Percentiles rank a stretch among this genome's conserved stretches.
These are phyloP conservation scores for Saxophila tyrrhenica DNA, from an alignment of 495 filamentous ascomycete genomes.

Conservation along the genomic window DNA sequence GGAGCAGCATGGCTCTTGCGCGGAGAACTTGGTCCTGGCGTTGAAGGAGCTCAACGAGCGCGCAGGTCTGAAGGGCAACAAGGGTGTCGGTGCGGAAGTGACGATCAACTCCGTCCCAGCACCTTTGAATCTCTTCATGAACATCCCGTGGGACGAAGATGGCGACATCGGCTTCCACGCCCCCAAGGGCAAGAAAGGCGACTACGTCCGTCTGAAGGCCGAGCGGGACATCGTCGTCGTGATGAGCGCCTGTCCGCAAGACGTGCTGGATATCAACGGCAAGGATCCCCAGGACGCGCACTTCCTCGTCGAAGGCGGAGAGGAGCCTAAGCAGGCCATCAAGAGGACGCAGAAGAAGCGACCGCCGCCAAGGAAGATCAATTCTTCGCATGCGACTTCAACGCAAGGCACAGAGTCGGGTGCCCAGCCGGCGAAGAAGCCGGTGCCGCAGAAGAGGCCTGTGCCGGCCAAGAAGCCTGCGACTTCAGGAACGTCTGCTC, in stretches of 20 bases:
- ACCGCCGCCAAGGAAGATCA: slow-evolving; percentile 5
- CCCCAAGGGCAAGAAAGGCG: slow-evolving; percentile 26
- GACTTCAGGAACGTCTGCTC: background rate
- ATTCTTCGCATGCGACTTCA: slow-evolving; percentile 37
- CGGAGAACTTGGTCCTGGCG: slow-evolving; percentile 33
- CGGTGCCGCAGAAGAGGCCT: slow-evolving; percentile 2
- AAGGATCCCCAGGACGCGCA: slow-evolving; percentile 30
- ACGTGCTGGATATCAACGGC: slow-evolving; percentile 27
- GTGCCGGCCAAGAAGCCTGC: slow-evolving; percentile 3
- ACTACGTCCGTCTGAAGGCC: slow-evolving; percentile 30
- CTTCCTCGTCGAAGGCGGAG: slow-evolving; percentile 22
- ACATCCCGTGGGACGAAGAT: slow-evolving; percentile 26
- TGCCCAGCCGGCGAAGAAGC: slow-evolving; percentile 18
- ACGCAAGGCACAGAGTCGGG: slow-evolving; percentile 44
- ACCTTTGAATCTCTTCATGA: slow-evolving; percentile 35
- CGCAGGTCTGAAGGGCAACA: slow-evolving; percentile 28
- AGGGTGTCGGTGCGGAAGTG: slow-evolving; percentile 26
- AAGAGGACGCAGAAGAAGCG: slow-evolving; percentile 5
- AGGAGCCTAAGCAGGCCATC: background rate
- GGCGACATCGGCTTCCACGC: slow-evolving; percentile 24
- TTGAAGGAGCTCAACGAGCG: slow-evolving; percentile 32
- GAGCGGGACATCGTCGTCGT: slow-evolving; percentile 32
- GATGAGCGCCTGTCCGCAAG: slow-evolving; percentile 34
- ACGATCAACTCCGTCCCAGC: slow-evolving; percentile 27
- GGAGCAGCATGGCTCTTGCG: slow-evolving; percentile 29